Evolutionary conservation across 1,284 basidiomycete genomes (phyloP).

Genomic region (Pterula multifida): DNA sequence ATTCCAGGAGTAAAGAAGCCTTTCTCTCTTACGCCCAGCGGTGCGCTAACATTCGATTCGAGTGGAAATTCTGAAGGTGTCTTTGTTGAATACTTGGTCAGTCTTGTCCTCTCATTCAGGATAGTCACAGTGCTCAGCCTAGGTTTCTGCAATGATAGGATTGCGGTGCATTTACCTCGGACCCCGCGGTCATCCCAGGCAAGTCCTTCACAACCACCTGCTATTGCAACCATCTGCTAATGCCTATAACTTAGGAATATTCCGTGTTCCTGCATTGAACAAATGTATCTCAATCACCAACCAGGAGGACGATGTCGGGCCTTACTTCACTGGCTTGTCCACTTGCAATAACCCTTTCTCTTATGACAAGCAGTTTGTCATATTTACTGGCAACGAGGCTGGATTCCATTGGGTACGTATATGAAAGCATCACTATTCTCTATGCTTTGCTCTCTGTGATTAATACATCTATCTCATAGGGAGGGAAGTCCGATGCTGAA

Average conservation of each 20-base stretch:
- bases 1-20: not conserved
- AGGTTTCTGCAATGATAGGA: not conserved
- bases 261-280: not conserved
- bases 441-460: not conserved
- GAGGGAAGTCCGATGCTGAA: not conserved
- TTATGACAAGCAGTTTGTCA: not conserved
- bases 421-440: too few relatives aligned
- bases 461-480: not conserved
- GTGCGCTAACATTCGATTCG: not conserved
- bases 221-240: not conserved
- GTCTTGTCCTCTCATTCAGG: too few relatives aligned
- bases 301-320: not conserved
- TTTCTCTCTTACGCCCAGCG: not conserved
- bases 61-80: not conserved
- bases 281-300: conserved; percentile 1
- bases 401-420: not conserved
- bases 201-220: not conserved
- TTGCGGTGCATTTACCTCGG: not conserved
- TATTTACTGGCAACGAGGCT: not conserved
- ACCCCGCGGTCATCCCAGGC: not conserved
- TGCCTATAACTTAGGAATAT: not conserved
- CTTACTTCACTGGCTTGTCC: not conserved
- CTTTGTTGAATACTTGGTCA: not conserved
- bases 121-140: too few relatives aligned
- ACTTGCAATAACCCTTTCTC: not conserved